phyloP scores from a whole-genome alignment of 225 moss, liverwort and hornwort genomes.

The Physcomitrium patens region DNA sequence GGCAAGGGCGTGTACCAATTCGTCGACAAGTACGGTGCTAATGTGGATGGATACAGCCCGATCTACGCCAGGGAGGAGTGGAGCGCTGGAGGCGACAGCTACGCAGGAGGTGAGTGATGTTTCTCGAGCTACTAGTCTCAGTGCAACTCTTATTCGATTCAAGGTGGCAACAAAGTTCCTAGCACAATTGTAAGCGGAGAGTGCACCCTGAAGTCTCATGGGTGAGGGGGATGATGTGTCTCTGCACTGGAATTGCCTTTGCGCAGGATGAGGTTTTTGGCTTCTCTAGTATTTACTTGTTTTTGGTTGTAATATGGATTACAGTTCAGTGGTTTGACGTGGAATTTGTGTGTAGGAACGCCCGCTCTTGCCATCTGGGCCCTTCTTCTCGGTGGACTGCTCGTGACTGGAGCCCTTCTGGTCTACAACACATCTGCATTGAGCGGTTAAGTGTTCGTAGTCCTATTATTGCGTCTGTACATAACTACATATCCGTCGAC shows the following conservation, averaged over 20 bases:
- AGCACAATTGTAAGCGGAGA: too few species aligned
- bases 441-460: slow-evolving; percentile 27
- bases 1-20: slow-evolving; percentile 78
- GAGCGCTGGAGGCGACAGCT: slow-evolving; percentile 42
- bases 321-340: too few species aligned
- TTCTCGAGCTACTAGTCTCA: too few species aligned
- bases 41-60: slow-evolving; percentile 69
- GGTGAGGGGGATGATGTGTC: too few species aligned
- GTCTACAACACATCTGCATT: slow-evolving; percentile 82
- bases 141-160: too few species aligned
- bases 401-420: slow-evolving; percentile 69
- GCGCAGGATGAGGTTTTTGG: too few species aligned
- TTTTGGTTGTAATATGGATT: too few species aligned
- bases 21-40: slow-evolving; percentile 73
- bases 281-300: too few species aligned
- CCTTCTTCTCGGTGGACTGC: slow-evolving; percentile 62
- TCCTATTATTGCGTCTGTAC: slow-evolving; percentile 17
- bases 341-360: slow-evolving; percentile 41
- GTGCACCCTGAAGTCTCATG: too few species aligned
- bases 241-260: too few species aligned
- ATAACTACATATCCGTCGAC: slow-evolving; percentile 19
- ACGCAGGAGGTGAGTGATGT: slow-evolving; percentile 48
- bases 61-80: slow-evolving; percentile 62
- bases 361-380: slow-evolving; percentile 73
- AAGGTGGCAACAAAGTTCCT: too few species aligned